A percentile compares a stretch with the other conserved stretches of the same genome.
Evolutionary conservation across 306 rosid species (phyloP).

Genomic region (Acacia acuminata): DNA sequence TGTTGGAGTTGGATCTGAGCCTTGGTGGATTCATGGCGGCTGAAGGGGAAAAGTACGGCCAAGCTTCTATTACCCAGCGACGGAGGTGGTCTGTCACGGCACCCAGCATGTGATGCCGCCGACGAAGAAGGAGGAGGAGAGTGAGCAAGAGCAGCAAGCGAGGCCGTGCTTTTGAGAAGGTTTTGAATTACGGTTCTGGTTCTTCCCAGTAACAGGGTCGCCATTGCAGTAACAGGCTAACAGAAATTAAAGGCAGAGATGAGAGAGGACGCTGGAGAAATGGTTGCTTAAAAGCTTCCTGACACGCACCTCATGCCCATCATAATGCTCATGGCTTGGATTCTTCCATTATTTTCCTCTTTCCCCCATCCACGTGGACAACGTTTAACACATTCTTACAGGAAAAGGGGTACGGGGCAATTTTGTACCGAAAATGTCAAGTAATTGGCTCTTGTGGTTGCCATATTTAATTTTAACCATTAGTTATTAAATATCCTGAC

Average conservation of each 20-base stretch:
- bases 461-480: too few relatives aligned
- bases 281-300: not conserved
- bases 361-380: not conserved
- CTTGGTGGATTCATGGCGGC: slow-evolving; percentile 44
- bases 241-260: too few relatives aligned
- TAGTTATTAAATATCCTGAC: too few relatives aligned
- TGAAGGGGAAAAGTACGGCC: not conserved
- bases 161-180: not conserved
- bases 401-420: too few relatives aligned
- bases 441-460: too few relatives aligned
- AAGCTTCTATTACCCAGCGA: too few relatives aligned
- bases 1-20: slow-evolving; percentile 39
- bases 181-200: slow-evolving; percentile 20
- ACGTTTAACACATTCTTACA: not conserved
- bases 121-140: not conserved
- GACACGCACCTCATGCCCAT: not conserved
- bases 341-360: not conserved
- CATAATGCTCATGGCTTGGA: too few relatives aligned
- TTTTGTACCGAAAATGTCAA: too few relatives aligned
- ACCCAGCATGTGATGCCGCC: not conserved
- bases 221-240: slow-evolving; percentile 10
- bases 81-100: too few relatives aligned
- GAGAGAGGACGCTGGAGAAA: not conserved
- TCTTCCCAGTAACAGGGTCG: slow-evolving; percentile 14
- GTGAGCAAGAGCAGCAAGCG: not conserved